A percentile compares a stretch with the other conserved stretches of the same genome.
Conservation (phyloP, 78 protist genomes). For the Cavenderia fasciculata region DNA sequence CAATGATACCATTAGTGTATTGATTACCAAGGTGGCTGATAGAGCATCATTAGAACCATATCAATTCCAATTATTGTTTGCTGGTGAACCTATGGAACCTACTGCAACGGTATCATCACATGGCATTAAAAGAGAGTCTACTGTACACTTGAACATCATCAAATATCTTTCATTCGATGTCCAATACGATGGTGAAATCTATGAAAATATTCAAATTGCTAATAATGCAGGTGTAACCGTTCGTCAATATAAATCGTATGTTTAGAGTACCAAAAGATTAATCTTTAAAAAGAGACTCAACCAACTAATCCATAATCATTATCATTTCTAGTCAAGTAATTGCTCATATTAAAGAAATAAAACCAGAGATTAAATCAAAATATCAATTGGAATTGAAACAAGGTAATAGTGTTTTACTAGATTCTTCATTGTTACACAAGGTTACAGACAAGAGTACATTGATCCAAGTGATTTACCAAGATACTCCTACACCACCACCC, state of each 20-base stretch:
- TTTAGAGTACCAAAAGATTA: neutral
- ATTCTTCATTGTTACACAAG: neutral
- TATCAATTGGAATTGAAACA: conserved; percentile 13
- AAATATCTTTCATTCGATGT: conserved; percentile 42
- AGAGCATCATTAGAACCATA: conserved; percentile 11
- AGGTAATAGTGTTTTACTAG: conserved; percentile 8
- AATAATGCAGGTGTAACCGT: conserved; percentile 27
- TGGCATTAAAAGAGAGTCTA: conserved; percentile 69
- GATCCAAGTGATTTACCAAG: neutral
- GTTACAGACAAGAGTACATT: conserved; percentile 26
- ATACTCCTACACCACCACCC: neutral
- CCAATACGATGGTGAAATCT: conserved; percentile 9
- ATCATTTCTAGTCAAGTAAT: neutral
- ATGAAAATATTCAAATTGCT: conserved; percentile 21
- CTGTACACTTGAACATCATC: conserved; percentile 53
- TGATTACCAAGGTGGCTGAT: conserved; percentile 30
- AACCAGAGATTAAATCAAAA: conserved; percentile 1
- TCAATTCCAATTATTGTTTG: conserved; percentile 44
- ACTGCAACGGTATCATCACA: conserved; percentile 6
- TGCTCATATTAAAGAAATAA: neutral
- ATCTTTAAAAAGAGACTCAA: neutral
- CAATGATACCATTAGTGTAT: conserved; percentile 23
- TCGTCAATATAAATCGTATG: conserved; percentile 21
- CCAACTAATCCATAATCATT: neutral
- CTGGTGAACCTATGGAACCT: conserved; percentile 45